Evolutionary conservation across 768 basidiomycete genomes (phyloP).

Genomic region (Daedalea quercina): DNA sequence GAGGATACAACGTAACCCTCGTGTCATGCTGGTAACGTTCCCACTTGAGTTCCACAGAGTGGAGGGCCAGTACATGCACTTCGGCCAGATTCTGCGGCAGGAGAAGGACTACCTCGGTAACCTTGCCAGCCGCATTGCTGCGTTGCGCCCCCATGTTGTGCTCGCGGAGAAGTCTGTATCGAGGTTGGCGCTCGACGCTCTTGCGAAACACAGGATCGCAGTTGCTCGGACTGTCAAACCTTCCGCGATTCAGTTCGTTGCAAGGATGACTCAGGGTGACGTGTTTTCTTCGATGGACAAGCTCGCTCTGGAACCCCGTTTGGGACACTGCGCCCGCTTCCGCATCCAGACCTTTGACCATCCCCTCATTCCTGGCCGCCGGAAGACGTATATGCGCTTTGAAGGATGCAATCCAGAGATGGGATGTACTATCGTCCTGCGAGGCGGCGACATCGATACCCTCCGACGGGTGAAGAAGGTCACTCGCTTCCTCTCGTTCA

Average conservation of each 20-base stretch:
- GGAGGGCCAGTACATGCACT: slow-evolving; percentile 88
- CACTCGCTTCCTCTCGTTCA: slow-evolving; percentile 85
- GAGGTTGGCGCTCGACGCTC: slow-evolving; percentile 79
- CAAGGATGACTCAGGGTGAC: slow-evolving; percentile 93
- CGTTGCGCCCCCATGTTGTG: slow-evolving; percentile 85
- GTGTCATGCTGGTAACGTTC: slow-evolving; percentile 95
- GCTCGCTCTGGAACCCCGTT: slow-evolving; percentile 78
- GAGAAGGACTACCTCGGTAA: slow-evolving; percentile 91
- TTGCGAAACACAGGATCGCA: slow-evolving; percentile 79
- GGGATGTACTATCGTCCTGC: slow-evolving; percentile 90
- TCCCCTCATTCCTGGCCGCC: slow-evolving; percentile 82
- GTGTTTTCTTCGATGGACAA: slow-evolving; percentile 95
- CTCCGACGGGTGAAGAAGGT: slow-evolving; percentile 87
- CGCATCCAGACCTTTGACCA: slow-evolving; percentile 94
- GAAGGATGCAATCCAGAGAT: slow-evolving; percentile 91
- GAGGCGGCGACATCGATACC: slow-evolving; percentile 80
- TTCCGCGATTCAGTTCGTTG: slow-evolving; percentile 79
- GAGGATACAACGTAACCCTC: slow-evolving; percentile 72
- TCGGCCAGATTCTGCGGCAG: slow-evolving; percentile 85
- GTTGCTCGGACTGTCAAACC: slow-evolving; percentile 88
- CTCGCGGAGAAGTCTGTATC: slow-evolving; percentile 91
- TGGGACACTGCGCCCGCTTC: slow-evolving; percentile 85
- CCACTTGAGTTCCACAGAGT: slow-evolving; percentile 91
- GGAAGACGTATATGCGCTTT: slow-evolving; percentile 98
- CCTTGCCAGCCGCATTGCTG: slow-evolving; percentile 83